Evolutionary conservation across 306 rosid genomes (phyloP), one percentile per base, ranked within the genome.

Genomic region (Hippophae tibetana): DNA sequence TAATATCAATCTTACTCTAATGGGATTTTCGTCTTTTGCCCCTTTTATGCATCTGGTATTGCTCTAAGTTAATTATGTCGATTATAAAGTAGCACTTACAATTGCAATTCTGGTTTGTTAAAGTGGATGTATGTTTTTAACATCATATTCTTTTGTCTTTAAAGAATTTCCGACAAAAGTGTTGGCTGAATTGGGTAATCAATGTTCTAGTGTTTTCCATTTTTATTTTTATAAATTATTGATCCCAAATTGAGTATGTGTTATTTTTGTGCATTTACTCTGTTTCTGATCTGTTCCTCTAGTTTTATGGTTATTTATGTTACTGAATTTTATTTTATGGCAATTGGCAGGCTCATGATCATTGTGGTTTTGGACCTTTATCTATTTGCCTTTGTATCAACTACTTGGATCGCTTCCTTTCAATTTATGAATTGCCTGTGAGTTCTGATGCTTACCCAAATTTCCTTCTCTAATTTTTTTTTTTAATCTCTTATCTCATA

Each of bases 371-470:
- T 70, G 93, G 90, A 67, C 78, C 89, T 44, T 52, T 63, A 49
- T 68, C 78, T 76, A 44, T 82, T 25, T 80, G 73, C 69, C 81
- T 86, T 14, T 69, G 86, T 13, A 76, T 79, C 70, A 89, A 86
- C 76, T 89, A 89, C 81, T 64, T 81, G 71, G 97, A 89, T 73
- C 89, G 95, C 54, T 84, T 84, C 73, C 80, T 86, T 47, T 84
- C 95, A 18, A 46, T 67, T 5, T 54, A 72, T 72, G 70, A 81
- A 58, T 71, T 79, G 46, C 81, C 76, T 56, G 97, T 86, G 75
- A 84, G 95, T 73, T 73, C 49, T 10, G 56, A 47, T 47, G 41
- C 25, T 66, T 47, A 40, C 8, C 7, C 18, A 53, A 57, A 14
- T 57, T 53, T 65, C 27, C 42, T 38, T 66, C 42, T 52, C 50